Evolutionary conservation across 192 early-diverging fungal genomes (phyloP), one percentile per base, ranked within the genome.

Genomic region (Coemansia biformis): DNA sequence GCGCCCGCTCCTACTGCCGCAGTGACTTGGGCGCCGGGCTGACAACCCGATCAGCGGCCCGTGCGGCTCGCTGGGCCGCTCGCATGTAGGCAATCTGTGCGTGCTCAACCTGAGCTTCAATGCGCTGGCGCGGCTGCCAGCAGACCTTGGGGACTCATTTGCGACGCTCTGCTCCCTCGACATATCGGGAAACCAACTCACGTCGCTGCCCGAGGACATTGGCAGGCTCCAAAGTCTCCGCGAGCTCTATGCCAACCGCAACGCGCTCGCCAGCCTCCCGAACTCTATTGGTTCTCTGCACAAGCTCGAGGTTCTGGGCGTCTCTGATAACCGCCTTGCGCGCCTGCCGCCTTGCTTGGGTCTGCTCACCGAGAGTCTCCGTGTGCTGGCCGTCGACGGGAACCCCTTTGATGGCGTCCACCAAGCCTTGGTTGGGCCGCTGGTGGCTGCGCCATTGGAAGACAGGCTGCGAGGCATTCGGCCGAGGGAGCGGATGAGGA

Each of bases 341-440:
- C 37, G 44, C 3, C 46, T 77, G 15, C 51, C 70, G 11, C 34
- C 43, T 12, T 55, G 46, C 22, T 17, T 77, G 7, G 51, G 63
- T 14, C 66, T 54, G 16, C 56, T 77, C 43, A 4, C 40, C 5
- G 51, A 51, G 19, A 36, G 22, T 9, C 59, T 77, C 44, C 66
- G 63, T 15, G 55, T 66, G 51, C 59, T 77, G 39, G 36, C 59
- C 2, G 64, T 72, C 40, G 62, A 67, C 12, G 75, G 68, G 2
- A 77, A 77, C 41, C 75, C 75, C 4, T 58, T 77, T 31, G 53
- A 66, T 24, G 47, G 50, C 19, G n/a, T 31, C 14, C 48, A 54
- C 28, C 58, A 39, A 13, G 54, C 63, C 13, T 32, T 72, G 26
- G 32, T 63, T 13, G 47, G 63, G 51, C 68, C 75, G 15, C 55